Base-by-base conservation (phyloP, 2,329 filamentous ascomycete species). In the Aspergillus amoenus region DNA sequence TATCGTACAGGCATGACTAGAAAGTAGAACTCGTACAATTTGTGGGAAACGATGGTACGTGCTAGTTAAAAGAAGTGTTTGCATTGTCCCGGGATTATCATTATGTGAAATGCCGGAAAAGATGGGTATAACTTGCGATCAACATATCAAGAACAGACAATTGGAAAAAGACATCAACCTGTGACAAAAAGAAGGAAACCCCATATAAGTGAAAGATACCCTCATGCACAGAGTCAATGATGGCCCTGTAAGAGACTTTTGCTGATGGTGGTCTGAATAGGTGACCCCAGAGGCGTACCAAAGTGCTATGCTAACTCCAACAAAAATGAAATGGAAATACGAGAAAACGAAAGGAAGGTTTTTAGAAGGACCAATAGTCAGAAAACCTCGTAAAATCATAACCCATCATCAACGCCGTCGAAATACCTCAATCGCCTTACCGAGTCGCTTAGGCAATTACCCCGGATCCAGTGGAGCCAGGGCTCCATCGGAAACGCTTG, bases 401-500 rank as follows among this genome's bases (percentile, higher is more conserved):
- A 18, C 30, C 44, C 44, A 53, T 57, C 27, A 57, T 57, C 42
- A 48, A 32, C n/a, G 7, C 43, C 18, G 37, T 48, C 40, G 22
- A 52, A 21, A 24, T 70, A 27, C 24, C 9, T 9, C 9, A 45
- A 32, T 24, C 34, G 24, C n/a, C 18, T 52, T 43, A 24, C 12
- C 15, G 3, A 30, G 9, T 30, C 37, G 3, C 18, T 70, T 57
- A 76, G 43, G 69, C 72, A 57, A 73, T 67, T 53, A 76, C 70
- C 5, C 73, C 69, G n/a, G 73, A 72, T 22, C 68, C 73, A 42
- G 70, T 64, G 22, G 70, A 68, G 15, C 70, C 73, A 21, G 73
- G 66, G 8, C 75, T 70, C 76, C 78, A 79, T 51, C 77, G 72
- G 32, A 80, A 66, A 47, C 73, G 72, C 58, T 73, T 76, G 27